Base-by-base conservation (phyloP, 1,284 basidiomycete genomes). In the Marasmius fiardii region DNA sequence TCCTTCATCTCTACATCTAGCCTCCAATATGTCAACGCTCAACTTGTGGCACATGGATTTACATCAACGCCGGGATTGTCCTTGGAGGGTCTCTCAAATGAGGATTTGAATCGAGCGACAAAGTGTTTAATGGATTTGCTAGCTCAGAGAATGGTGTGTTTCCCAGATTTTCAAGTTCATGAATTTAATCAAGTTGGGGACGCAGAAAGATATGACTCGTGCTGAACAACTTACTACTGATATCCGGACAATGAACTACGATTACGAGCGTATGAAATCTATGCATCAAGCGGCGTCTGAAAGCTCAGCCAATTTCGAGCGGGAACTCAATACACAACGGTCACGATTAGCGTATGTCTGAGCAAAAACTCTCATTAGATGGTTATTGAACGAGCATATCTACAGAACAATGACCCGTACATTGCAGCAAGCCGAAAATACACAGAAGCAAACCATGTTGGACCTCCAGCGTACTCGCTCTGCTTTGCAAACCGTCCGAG, bases 31-130 rank as follows among this genome's bases (percentile, higher is more conserved):
- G 77, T 92, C 65, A 93, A 92, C 68, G 74, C 84, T 20, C 90
- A 93, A 63, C 79, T 94, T 3, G 70, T 90, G 41, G 82, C 89
- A 0, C 90, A 94, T 72, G 93, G 93, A 10, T 94, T 90, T 65
- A 72, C 82, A 0, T 71, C 83, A 34, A 65, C 78, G 0, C 82
- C 86, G 0, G 89, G 89, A 1, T 66, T 89, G 7, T 79, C 77
- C 24, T 72, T 93, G 10, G 83, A 86, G 7, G 83, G 83, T 0
- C 68, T 89, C 20, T 73, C 77, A 3, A 78, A 78, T 45, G 71
- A 77, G 16, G 82, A 89, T 43, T 75, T 81, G n/a, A 85, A 88
- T n/a, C 75, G 76, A 39, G 74, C 89, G 12, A 79, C 88, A 1
- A 89, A 87, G 64, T 93, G 92, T 67, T 65, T 95, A 28, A 75